These are phyloP conservation scores for Amanita exitialis DNA, from an alignment of 768 basidiomycete species.

Conservation along the genomic window DNA sequence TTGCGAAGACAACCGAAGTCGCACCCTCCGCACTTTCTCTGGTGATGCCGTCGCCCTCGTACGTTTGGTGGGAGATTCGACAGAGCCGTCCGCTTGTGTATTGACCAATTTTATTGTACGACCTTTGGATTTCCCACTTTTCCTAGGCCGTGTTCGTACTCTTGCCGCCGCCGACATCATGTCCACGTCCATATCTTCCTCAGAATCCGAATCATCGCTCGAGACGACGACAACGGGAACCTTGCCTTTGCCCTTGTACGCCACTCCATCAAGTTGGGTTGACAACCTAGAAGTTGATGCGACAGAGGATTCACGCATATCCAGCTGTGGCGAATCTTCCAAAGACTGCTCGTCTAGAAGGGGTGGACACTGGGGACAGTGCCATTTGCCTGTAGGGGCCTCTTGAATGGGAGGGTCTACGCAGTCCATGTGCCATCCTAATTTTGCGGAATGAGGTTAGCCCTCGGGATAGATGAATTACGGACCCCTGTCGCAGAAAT, in stretches of 20 bases:
- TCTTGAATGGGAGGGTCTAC: conserved; percentile 60
- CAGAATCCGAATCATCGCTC: conserved; percentile 17
- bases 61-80: conserved; percentile 31
- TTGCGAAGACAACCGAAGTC: conserved; percentile 42
- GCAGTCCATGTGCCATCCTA: conserved; percentile 83
- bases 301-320: conserved; percentile 26
- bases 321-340: conserved; percentile 4
- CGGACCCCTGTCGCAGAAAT: conserved; percentile 85
- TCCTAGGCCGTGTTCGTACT: conserved; percentile 13
- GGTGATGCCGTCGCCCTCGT: conserved; percentile 34
- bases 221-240: conserved; percentile 18
- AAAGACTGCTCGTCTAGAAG: conserved; percentile 12
- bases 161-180: conserved; percentile 13
- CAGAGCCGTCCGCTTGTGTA: conserved; percentile 5
- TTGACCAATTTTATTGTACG: conserved; percentile 11
- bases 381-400: conserved; percentile 71
- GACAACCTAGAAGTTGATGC: conserved; percentile 28
- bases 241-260: conserved; percentile 19
- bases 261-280: conserved; percentile 8
- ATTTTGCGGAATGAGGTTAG: conserved; percentile 6
- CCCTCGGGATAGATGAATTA: conserved; percentile 3
- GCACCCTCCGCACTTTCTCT: conserved; percentile 33
- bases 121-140: conserved; percentile 15
- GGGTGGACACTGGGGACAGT: conserved; percentile 55
- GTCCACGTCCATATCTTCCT: conserved; percentile 22